These are phyloP conservation scores for Fusarium solani-melongenae DNA, from an alignment of 2,329 filamentous ascomycete genomes.

Conservation along the genomic window DNA sequence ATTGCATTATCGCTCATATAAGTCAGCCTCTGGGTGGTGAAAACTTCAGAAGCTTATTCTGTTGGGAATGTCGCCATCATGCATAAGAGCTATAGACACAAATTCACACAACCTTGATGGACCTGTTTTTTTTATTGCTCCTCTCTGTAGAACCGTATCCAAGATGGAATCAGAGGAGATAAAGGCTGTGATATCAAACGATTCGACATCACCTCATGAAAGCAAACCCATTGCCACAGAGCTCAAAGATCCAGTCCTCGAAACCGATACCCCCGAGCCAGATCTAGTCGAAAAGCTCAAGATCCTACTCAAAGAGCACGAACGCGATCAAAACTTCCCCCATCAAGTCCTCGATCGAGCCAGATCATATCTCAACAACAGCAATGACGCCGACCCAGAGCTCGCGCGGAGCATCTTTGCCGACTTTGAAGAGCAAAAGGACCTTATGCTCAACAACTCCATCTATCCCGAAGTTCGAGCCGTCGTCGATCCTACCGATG, in stretches of 20 bases:
- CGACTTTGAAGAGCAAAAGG: constrained; percentile 33
- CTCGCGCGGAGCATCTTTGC: constrained; percentile 27
- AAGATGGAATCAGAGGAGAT: background rate
- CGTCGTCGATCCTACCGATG: constrained; percentile 57
- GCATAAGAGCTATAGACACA: background rate
- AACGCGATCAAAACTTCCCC: constrained; percentile 61
- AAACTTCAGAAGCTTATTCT: background rate
- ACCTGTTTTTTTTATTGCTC: background rate
- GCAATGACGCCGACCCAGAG: constrained; percentile 24
- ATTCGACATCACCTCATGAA: background rate
- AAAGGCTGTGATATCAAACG: background rate
- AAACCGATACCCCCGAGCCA: background rate
- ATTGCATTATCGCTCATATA: background rate
- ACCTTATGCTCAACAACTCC: constrained; percentile 49
- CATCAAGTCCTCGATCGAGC: constrained; percentile 53
- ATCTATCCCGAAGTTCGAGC: constrained; percentile 57
- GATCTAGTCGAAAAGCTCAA: constrained; percentile 13
- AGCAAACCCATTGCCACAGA: background rate
- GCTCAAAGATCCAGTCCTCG: rapidly evolving
- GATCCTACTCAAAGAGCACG: constrained; percentile 52
- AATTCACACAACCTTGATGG: background rate
- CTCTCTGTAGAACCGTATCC: too few relatives aligned
- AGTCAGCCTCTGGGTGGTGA: background rate
- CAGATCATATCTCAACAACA: constrained; percentile 50
- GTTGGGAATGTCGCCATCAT: background rate